Evolutionary conservation across 768 basidiomycete genomes (phyloP), one percentile per base, ranked within the genome.

Genomic region (Tulasnella sp.): DNA sequence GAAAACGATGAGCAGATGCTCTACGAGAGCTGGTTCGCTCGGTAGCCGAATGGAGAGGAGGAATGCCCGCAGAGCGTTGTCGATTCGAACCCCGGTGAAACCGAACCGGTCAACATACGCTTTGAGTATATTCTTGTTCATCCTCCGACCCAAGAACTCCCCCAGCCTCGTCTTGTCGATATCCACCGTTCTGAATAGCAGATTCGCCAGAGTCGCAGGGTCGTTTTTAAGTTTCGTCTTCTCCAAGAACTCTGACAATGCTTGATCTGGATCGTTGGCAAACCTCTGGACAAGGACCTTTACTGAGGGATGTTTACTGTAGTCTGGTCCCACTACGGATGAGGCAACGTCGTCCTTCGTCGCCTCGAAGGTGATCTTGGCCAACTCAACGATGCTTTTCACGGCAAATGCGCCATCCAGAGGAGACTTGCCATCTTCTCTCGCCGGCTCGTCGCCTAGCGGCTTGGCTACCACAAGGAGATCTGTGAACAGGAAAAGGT

Each of bases 401-500:
- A 97, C 85, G 52, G 88, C 73, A 68, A 88, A 95, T 68, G 82
- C 83, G 67, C 85, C 79, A 65, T 93, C 91, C 54, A 78, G 69
- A 19, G 76, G 70, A 2, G 75, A 74, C 58, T 76, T 73, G 23
- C 81, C 80, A 58, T 81, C 80, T 59, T 78, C 72, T 2, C 51
- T 49, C 15, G 24, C 27, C 42, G n/a, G 68, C 7, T 70, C 64
- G 17, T 72, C 70, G 45, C 86, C 84, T 61, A 93, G 77, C 11
- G 93, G 93, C 70, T 98, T 98, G 42, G 94, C 86, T 64, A 98
- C 81, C 70, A 98, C 80, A 56, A 98, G 80, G 55, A 98, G 80
- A 70, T 99, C 96, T 70, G 76, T 91, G 79, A 99, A 99, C n/a
- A 98, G 79, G 75, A 98, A 94, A 9, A 98, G 79, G 74, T 91